phyloP scores from a whole-genome alignment of 768 basidiomycete species.

The Mycena leptocephala region DNA sequence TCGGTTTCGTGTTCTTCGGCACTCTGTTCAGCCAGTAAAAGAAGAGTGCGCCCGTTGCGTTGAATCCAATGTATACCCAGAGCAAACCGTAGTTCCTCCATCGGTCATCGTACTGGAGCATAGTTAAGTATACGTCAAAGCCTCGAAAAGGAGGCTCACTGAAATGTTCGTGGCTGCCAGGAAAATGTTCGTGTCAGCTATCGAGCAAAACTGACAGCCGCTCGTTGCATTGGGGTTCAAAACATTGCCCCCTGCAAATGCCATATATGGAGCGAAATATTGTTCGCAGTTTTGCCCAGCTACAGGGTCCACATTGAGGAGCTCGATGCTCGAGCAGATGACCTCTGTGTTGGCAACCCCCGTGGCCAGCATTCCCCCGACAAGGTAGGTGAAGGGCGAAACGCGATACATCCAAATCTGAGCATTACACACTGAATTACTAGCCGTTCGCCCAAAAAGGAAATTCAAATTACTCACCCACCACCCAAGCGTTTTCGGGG shows the following conservation, averaged over 20 bases:
- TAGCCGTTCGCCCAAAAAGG: not conserved
- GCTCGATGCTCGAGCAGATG: conserved; percentile 68
- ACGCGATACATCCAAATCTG: conserved; percentile 57
- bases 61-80: conserved; percentile 63
- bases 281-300: conserved; percentile 66
- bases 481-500: conserved; percentile 39
- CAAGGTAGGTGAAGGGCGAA: conserved; percentile 54
- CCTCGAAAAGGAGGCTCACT: conserved; percentile 70
- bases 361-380: conserved; percentile 47
- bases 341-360: conserved; percentile 50
- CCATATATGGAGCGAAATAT: conserved; percentile 69
- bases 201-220: conserved; percentile 74
- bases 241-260: conserved; percentile 69
- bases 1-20: conserved; percentile 28
- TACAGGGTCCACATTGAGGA: conserved; percentile 69
- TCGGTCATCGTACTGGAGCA: conserved; percentile 66
- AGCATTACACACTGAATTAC: conserved; percentile 1
- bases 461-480: conserved; percentile 26
- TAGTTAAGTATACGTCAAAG: conserved; percentile 51
- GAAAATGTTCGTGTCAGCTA: conserved; percentile 72
- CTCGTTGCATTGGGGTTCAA: conserved; percentile 66
- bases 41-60: conserved; percentile 54
- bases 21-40: conserved; percentile 26
- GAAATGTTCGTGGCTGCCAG: conserved; percentile 69
- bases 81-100: conserved; percentile 74